phyloP scores from a whole-genome alignment of 73 alveolate genomes.

The Urostyla sp. region DNA sequence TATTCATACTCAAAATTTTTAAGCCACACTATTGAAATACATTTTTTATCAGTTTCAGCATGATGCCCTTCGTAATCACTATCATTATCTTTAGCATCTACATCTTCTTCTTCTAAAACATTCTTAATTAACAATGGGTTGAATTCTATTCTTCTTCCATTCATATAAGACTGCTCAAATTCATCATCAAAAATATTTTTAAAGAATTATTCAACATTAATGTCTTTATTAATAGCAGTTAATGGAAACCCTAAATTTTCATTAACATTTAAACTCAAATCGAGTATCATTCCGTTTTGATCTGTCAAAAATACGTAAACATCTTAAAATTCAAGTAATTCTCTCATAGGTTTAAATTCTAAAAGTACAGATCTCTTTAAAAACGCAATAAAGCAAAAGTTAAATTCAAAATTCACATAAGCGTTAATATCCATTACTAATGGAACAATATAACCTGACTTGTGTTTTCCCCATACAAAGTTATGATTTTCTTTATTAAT shows the following conservation, averaged over 20 bases:
- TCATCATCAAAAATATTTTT: slow-evolving; percentile 52
- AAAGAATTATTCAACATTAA: slow-evolving; percentile 24
- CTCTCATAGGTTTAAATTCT: slow-evolving; percentile 58
- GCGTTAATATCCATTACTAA: slow-evolving; percentile 52
- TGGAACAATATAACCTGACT: slow-evolving; percentile 36
- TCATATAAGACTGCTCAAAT: slow-evolving; percentile 25
- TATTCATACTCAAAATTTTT: slow-evolving; percentile 49
- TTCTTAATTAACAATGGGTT: slow-evolving; percentile 1
- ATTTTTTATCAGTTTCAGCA: slow-evolving; percentile 34
- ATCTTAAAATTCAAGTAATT: slow-evolving; percentile 30
- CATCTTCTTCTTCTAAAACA: slow-evolving; percentile 36
- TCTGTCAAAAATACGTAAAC: slow-evolving; percentile 17
- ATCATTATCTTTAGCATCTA: slow-evolving; percentile 43
- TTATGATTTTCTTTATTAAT: slow-evolving; percentile 47
- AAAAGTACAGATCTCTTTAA: slow-evolving; percentile 33
- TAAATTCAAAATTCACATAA: slow-evolving; percentile 50
- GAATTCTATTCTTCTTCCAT: slow-evolving; percentile 35
- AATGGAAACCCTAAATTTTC: slow-evolving; percentile 38
- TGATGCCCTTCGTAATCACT: slow-evolving; percentile 20
- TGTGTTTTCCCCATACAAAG: slow-evolving; percentile 56
- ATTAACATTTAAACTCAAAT: slow-evolving; percentile 32
- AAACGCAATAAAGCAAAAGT: slow-evolving; percentile 56
- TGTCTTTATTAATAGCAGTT: slow-evolving; percentile 29
- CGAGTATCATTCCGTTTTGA: slow-evolving; percentile 14
- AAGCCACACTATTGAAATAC: slow-evolving; percentile 60